Conservation (phyloP, 2,329 filamentous ascomycete genomes). For the Blastomyces percursus region DNA sequence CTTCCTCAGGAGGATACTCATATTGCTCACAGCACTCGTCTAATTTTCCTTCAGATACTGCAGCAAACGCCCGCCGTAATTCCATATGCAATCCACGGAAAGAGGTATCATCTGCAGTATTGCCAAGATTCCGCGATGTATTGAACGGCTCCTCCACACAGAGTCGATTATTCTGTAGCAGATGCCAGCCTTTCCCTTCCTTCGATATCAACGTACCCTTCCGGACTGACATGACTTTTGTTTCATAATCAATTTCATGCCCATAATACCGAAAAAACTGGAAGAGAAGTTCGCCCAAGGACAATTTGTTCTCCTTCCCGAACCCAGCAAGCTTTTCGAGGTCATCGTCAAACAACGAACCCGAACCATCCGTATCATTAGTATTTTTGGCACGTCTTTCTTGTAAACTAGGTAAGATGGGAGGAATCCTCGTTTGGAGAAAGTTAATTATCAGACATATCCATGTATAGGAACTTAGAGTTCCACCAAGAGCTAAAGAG, state of each 20-base stretch:
- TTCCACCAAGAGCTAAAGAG: slow-evolving; percentile 68
- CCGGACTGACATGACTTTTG: slow-evolving; percentile 71
- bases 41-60: slow-evolving; percentile 67
- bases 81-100: slow-evolving; percentile 87
- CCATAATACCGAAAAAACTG: slow-evolving; percentile 93
- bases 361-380: slow-evolving; percentile 53
- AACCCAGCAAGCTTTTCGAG: slow-evolving; percentile 61
- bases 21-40: slow-evolving; percentile 79
- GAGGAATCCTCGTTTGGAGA: slow-evolving; percentile 72
- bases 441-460: slow-evolving; percentile 98
- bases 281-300: slow-evolving; percentile 76
- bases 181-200: slow-evolving; percentile 78
- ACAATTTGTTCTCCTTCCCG: slow-evolving; percentile 69
- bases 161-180: slow-evolving; percentile 66
- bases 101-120: slow-evolving; percentile 90
- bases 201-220: slow-evolving; percentile 69
- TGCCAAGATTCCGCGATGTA: slow-evolving; percentile 74
- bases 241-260: slow-evolving; percentile 84
- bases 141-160: slow-evolving; percentile 98
- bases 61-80: slow-evolving; percentile 74
- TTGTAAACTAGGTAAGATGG: slow-evolving; percentile 77
- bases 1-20: slow-evolving; percentile 74
- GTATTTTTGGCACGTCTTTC: slow-evolving; percentile 47
- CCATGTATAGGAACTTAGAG: slow-evolving; percentile 97
- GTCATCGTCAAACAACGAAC: slow-evolving; percentile 73